Conservation (phyloP, 805 yeast species). For the Yamadazyma olivae region DNA sequence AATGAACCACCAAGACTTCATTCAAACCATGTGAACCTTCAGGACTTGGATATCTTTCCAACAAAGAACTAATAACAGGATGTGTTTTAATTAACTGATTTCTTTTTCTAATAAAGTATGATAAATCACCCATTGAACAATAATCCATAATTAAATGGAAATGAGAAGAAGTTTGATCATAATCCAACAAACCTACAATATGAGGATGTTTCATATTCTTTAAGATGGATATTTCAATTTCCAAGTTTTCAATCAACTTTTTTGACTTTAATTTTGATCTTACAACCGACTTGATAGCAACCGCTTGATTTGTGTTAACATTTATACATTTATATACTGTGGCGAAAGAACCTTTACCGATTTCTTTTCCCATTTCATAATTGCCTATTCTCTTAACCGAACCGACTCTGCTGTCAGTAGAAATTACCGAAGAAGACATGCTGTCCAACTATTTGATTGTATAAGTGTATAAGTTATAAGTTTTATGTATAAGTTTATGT, state of each 20-base stretch:
- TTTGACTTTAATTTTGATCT: slow-evolving; percentile 79
- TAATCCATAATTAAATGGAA: slow-evolving; percentile 94
- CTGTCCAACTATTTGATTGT: too few relatives aligned
- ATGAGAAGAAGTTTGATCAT: slow-evolving; percentile 70
- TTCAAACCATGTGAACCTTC: slow-evolving; percentile 75
- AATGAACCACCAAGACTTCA: slow-evolving; percentile 74
- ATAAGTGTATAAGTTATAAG: too few relatives aligned
- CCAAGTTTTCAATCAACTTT: slow-evolving; percentile 85
- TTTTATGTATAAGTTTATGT: too few relatives aligned
- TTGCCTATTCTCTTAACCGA: slow-evolving; percentile 32
- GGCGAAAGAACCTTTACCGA: slow-evolving; percentile 96
- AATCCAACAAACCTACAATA: slow-evolving; percentile 82
- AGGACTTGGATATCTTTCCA: slow-evolving; percentile 83
- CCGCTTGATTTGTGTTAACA: slow-evolving; percentile 50
- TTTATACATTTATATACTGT: slow-evolving; percentile 85
- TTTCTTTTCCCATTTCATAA: slow-evolving; percentile 71
- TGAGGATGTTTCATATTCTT: slow-evolving; percentile 91
- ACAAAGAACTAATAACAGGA: slow-evolving; percentile 73
- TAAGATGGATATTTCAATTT: slow-evolving; percentile 85
- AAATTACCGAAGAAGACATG: slow-evolving; percentile 3
- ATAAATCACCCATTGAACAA: slow-evolving; percentile 92
- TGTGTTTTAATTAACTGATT: slow-evolving; percentile 68
- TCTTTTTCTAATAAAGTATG: slow-evolving; percentile 78
- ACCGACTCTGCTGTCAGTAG: slow-evolving; percentile 2
- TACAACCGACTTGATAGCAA: slow-evolving; percentile 87